A percentile compares a stretch with the other conserved stretches of the same genome.
These are phyloP conservation scores for Boletus coccyginus DNA, from an alignment of 768 basidiomycete species.

Conservation along the genomic window DNA sequence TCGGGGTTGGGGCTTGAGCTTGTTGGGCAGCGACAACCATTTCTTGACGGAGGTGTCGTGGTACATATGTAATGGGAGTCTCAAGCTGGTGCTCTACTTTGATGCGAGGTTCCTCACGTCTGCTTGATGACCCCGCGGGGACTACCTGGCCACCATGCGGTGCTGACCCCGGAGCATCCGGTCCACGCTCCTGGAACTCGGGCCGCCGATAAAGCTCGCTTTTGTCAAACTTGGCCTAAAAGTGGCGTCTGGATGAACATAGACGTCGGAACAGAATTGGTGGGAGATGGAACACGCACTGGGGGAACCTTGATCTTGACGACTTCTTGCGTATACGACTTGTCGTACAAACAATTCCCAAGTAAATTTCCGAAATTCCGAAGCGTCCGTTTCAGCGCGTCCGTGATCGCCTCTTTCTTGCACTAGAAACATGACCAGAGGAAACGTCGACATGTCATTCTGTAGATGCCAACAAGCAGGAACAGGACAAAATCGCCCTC, in stretches of 20 bases:
- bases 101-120: slow-evolving; percentile 1
- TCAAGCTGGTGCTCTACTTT: slow-evolving; percentile 22
- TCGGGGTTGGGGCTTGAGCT: not conserved
- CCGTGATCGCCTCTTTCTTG: slow-evolving; percentile 98
- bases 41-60: slow-evolving; percentile 39
- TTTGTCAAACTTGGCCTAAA: slow-evolving; percentile 58
- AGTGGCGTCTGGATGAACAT: not conserved
- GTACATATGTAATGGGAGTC: slow-evolving; percentile 33
- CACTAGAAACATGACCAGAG: slow-evolving; percentile 49
- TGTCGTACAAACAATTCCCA: slow-evolving; percentile 98
- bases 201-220: slow-evolving; percentile 67
- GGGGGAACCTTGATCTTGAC: slow-evolving; percentile 82
- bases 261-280: no score
- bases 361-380: slow-evolving; percentile 92
- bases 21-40: slow-evolving; percentile 10
- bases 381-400: slow-evolving; percentile 87
- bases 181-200: slow-evolving; percentile 55
- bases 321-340: slow-evolving; percentile 79
- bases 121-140: not conserved
- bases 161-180: slow-evolving; percentile 15
- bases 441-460: not conserved
- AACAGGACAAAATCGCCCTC: slow-evolving; percentile 16
- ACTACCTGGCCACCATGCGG: not conserved
- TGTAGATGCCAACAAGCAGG: not conserved
- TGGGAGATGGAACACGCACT: slow-evolving; percentile 43